These are phyloP conservation scores for Fusarium subtropicale DNA, from an alignment of 2,329 filamentous ascomycete species.

Conservation along the genomic window DNA sequence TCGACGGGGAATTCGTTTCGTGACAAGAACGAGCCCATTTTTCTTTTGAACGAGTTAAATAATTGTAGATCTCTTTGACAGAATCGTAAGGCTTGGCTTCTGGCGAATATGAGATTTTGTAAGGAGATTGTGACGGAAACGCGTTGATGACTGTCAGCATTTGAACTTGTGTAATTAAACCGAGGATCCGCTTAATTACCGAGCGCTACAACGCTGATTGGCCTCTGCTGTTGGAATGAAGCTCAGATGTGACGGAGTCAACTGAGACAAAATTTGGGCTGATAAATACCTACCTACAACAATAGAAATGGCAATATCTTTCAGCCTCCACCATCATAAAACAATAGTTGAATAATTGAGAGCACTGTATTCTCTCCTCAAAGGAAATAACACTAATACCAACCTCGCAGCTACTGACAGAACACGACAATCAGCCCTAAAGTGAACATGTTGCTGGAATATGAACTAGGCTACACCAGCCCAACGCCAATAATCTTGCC, in stretches of 20 bases:
- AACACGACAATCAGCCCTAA: too few species aligned
- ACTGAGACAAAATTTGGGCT: background rate
- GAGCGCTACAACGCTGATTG: background rate
- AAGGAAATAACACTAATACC: too few species aligned
- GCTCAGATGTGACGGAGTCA: background rate
- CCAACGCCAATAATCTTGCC: background rate
- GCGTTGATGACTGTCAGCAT: slow-evolving; percentile 26
- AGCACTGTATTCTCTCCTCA: too few species aligned
- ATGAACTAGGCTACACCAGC: background rate
- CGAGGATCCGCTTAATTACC: background rate
- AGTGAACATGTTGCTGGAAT: too few species aligned
- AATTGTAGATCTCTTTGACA: rapidly evolving
- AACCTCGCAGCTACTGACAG: background rate
- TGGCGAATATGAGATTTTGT: background rate
- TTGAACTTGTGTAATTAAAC: background rate
- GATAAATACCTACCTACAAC: too few species aligned
- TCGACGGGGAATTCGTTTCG: slow-evolving; percentile 23
- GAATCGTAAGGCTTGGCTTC: background rate
- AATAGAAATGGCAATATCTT: background rate
- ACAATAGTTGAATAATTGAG: too few species aligned
- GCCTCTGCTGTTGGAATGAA: background rate
- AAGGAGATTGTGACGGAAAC: background rate
- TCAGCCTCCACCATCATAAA: background rate
- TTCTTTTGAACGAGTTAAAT: rapidly evolving
- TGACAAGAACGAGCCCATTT: slow-evolving; percentile 20